Evolutionary conservation across 2,329 filamentous ascomycete genomes (phyloP).

Genomic region (Pestalotiopsis fici): DNA sequence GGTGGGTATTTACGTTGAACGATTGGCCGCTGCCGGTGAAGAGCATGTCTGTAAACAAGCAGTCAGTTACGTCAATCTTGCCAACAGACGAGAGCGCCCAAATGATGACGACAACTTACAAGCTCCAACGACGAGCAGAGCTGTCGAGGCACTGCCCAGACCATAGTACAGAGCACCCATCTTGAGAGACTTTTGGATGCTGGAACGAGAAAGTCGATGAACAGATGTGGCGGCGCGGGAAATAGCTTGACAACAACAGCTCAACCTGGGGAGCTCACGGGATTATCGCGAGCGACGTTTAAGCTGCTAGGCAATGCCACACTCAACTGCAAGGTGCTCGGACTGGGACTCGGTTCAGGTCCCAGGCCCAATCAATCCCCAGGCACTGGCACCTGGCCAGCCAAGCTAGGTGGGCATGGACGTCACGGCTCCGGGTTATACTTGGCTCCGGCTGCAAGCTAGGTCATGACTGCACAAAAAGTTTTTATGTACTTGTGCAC

Average conservation of each 20-base stretch:
- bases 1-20: slow-evolving; percentile 74
- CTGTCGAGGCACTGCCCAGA: slow-evolving; percentile 13
- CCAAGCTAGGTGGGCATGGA: not conserved
- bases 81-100: not conserved
- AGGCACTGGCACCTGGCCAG: not conserved
- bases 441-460: not conserved
- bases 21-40: slow-evolving; percentile 94
- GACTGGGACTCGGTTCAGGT: not conserved
- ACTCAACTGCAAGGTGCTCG: not conserved
- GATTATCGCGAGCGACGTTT: slow-evolving; percentile 11
- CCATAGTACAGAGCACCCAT: slow-evolving; percentile 14
- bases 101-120: slow-evolving; percentile 9
- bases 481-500: not conserved
- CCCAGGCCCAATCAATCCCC: not conserved
- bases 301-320: slow-evolving; percentile 5
- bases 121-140: slow-evolving; percentile 14
- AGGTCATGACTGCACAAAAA: not conserved
- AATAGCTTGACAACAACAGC: slow-evolving; percentile 2
- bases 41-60: slow-evolving; percentile 77
- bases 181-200: slow-evolving; percentile 6
- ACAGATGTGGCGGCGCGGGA: not conserved
- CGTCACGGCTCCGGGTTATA: slow-evolving; percentile 3
- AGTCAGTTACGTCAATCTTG: slow-evolving; percentile 6
- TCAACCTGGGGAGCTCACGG: slow-evolving; percentile 9
- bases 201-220: not conserved